phyloP scores from a whole-genome alignment of 2,329 filamentous ascomycete genomes.

The Trichocomaceae sp. region DNA sequence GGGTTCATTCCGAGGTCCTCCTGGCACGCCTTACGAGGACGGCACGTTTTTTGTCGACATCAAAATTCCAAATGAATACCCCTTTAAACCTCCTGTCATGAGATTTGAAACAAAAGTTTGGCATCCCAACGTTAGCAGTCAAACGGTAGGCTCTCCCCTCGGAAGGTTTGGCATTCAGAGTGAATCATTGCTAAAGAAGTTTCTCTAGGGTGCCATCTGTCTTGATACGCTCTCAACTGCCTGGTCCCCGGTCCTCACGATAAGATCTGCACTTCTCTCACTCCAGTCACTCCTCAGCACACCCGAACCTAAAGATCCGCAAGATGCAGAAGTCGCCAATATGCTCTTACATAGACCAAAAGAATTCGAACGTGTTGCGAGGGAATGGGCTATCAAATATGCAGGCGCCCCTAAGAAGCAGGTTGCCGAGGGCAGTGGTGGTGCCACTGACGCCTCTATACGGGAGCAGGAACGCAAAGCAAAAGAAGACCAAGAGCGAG shows the following conservation, averaged over 20 bases:
- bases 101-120: slow-evolving; percentile 88
- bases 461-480: slow-evolving; percentile 49
- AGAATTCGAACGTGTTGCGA: slow-evolving; percentile 71
- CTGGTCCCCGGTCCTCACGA: slow-evolving; percentile 94
- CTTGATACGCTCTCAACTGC: slow-evolving; percentile 82
- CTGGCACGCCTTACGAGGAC: slow-evolving; percentile 88
- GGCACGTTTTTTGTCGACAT: slow-evolving; percentile 80
- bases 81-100: slow-evolving; percentile 88
- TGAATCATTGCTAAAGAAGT: slow-evolving; percentile 10
- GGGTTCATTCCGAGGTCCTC: slow-evolving; percentile 77
- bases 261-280: slow-evolving; percentile 90
- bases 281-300: slow-evolving; percentile 87
- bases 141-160: slow-evolving; percentile 59
- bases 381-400: slow-evolving; percentile 82
- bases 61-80: slow-evolving; percentile 78
- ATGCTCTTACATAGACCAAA: slow-evolving; percentile 78
- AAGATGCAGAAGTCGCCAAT: slow-evolving; percentile 88
- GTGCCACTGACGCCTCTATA: slow-evolving; percentile 48
- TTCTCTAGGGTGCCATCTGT: slow-evolving; percentile 78
- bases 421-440: slow-evolving; percentile 48
- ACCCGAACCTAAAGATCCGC: slow-evolving; percentile 91
- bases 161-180: background rate
- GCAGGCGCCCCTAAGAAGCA: slow-evolving; percentile 65
- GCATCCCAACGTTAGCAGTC: slow-evolving; percentile 94
- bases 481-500: slow-evolving; percentile 52